Conservation (phyloP, 75 land plant species). For the Sequoia sempervirens region DNA sequence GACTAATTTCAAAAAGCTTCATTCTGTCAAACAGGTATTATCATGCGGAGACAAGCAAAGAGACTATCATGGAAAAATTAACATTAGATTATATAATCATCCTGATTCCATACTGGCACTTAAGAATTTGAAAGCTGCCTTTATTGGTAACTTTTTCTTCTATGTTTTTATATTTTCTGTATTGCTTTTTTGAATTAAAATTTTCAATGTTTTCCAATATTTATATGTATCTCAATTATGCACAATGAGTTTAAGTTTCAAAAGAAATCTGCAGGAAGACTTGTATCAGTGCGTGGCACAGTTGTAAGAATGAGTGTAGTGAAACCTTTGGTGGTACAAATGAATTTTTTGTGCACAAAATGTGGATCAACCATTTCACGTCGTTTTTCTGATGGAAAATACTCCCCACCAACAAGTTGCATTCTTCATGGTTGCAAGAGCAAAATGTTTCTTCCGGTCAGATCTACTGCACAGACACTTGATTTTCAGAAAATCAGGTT, state of each 20-base stretch:
- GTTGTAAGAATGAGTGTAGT: constrained; percentile 87
- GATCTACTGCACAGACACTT: constrained; percentile 51
- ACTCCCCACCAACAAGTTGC: constrained; percentile 79
- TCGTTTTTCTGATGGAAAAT: constrained; percentile 76
- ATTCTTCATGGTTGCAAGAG: constrained; percentile 70
- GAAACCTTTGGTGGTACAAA: constrained; percentile 71
- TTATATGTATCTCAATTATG: not conserved
- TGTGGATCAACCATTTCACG: constrained; percentile 50
- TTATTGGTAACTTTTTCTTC: constrained; percentile 52
- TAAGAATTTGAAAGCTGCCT: constrained; percentile 84
- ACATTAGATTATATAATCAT: constrained; percentile 75
- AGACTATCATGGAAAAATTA: constrained; percentile 46
- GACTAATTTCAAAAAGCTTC: not conserved
- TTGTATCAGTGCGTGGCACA: constrained; percentile 93
- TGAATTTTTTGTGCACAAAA: constrained; percentile 72
- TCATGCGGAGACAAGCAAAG: constrained; percentile 23
- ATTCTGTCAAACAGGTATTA: constrained; percentile 36
- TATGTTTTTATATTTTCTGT: not conserved
- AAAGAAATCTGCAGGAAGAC: constrained; percentile 46
- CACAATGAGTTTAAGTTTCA: not conserved
- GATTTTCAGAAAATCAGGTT: constrained; percentile 97
- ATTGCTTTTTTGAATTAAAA: not conserved
- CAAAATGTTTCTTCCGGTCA: constrained; percentile 67
- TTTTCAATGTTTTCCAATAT: not conserved
- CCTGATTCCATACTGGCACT: constrained; percentile 76